phyloP scores from a whole-genome alignment of 2,329 filamentous ascomycete species.

The Cordyceps cicadae region DNA sequence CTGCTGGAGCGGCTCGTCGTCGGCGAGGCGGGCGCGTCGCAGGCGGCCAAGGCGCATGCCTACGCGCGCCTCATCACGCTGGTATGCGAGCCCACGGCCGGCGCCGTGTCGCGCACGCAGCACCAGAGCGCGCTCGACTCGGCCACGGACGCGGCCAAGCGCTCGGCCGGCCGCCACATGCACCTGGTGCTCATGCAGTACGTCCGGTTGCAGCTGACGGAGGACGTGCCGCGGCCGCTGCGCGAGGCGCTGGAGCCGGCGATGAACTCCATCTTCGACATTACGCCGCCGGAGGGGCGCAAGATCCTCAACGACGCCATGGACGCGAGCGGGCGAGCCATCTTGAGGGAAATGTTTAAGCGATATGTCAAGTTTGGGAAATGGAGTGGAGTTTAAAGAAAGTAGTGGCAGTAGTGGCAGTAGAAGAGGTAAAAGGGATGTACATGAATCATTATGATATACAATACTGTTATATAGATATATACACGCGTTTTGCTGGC shows the following conservation, averaged over 20 bases:
- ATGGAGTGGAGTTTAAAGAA: slow-evolving; percentile 49
- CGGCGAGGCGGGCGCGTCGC: slow-evolving; percentile 19
- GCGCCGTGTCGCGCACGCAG: slow-evolving; percentile 42
- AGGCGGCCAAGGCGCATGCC: slow-evolving; percentile 38
- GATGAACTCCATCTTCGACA: slow-evolving; percentile 50
- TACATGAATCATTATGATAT: slow-evolving; percentile 10
- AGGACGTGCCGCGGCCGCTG: slow-evolving; percentile 40
- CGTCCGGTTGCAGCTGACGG: slow-evolving; percentile 52
- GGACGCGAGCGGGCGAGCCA: slow-evolving; percentile 49
- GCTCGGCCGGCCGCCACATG: slow-evolving; percentile 54
- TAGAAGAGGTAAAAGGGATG: neutral
- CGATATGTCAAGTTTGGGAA: slow-evolving; percentile 55
- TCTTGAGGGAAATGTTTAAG: slow-evolving; percentile 50
- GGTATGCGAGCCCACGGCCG: slow-evolving; percentile 50
- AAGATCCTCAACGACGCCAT: slow-evolving; percentile 52
- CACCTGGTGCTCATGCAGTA: slow-evolving; percentile 52
- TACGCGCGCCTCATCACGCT: slow-evolving; percentile 50
- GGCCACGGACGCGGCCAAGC: slow-evolving; percentile 52
- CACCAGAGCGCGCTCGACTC: slow-evolving; percentile 44
- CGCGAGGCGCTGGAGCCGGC: slow-evolving; percentile 50
- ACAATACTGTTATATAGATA: slow-evolving; percentile 1
- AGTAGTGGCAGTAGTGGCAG: neutral
- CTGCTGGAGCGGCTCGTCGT: slow-evolving; percentile 47
- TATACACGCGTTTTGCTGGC: slow-evolving; percentile 4
- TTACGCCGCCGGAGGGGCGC: slow-evolving; percentile 46